Evolutionary conservation across 2,329 filamentous ascomycete species (phyloP), one percentile per base, ranked within the genome.

Genomic region (Hymenoscyphus fructigenus): DNA sequence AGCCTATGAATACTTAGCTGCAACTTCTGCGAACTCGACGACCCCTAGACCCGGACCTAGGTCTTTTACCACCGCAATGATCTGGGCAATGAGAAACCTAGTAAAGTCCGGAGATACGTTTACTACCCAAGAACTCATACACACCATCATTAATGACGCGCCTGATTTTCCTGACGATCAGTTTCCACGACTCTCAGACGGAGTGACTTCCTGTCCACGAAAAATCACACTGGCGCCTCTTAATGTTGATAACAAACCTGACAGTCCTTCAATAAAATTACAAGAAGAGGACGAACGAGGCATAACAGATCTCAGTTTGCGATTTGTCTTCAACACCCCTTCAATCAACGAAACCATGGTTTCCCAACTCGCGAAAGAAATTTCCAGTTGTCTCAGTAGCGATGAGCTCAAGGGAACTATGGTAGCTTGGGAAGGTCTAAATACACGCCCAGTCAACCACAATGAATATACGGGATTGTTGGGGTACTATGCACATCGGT

Each of bases 1-100:
- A 55, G 60, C 64, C 20, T 71, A 67, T n/a, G 68, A 70, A 50
- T 68, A 67, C 61, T 58, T 70, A 9, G 66, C 69, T 3, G 64
- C 65, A 2, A 63, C 67, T 28, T 66, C 65, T 20, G 38, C 62
- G 1, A 34, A 41, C 12, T 56, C 56, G 7, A 59, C 61, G 10
- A 66, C 65, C 4, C 15, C 50, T 50, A 28, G 14, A 10, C 67
- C 67, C 12, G 67, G 67, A 47, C 26, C 29, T 10, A 15, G 28
- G 17, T 69, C 67, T 26, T 69, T 69, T 32, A 69, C 67, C 26
- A 50, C 59, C 20, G 65, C 67, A 20, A 20, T 69, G 15, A 67
- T 69, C 2, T 67, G 67, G 59, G 61, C 65, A 2, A 34, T 69
- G 3, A 57, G 62, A 28, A 36, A 59, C 4, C 62, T 69, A 20